A percentile compares a stretch with the other conserved stretches of the same genome.
These are phyloP conservation scores for Rhodotorula toruloides DNA, from an alignment of 768 basidiomycete species.

Conservation along the genomic window DNA sequence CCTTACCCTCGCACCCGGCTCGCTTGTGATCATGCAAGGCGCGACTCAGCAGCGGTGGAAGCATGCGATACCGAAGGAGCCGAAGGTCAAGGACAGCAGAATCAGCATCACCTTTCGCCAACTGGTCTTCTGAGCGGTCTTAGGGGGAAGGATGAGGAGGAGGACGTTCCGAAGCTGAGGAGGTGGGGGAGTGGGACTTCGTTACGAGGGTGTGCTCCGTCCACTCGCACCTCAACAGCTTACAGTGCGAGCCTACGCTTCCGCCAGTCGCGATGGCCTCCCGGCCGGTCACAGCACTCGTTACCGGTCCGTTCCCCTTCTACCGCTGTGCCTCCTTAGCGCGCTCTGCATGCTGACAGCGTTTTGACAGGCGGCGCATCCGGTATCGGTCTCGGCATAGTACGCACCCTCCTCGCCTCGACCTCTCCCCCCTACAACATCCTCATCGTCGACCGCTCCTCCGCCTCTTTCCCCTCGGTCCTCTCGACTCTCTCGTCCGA, in stretches of 20 bases:
- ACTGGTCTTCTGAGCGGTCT: slow-evolving; percentile 40
- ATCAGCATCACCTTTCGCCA: slow-evolving; percentile 52
- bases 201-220: too few relatives aligned
- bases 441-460: slow-evolving; percentile 5
- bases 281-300: neutral
- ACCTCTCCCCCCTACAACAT: neutral
- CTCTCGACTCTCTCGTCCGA: neutral
- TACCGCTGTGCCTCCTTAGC: neutral
- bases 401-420: neutral
- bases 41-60: slow-evolving; percentile 51
- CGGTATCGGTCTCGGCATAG: slow-evolving; percentile 4
- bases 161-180: too few relatives aligned
- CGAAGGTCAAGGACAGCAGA: slow-evolving; percentile 45
- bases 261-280: too few relatives aligned
- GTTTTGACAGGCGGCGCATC: neutral
- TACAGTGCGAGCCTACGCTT: too few relatives aligned
- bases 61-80: slow-evolving; percentile 46
- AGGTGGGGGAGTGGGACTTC: too few relatives aligned
- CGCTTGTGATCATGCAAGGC: slow-evolving; percentile 51
- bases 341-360: neutral
- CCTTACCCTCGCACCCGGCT: slow-evolving; percentile 46
- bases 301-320: neutral
- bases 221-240: too few relatives aligned
- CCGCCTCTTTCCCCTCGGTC: neutral
- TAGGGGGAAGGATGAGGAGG: too few relatives aligned